A percentile compares a stretch with the other conserved stretches of the same genome.
These are phyloP conservation scores for Colletotrichum musae DNA, from an alignment of 2,329 filamentous ascomycete genomes.

Conservation along the genomic window DNA sequence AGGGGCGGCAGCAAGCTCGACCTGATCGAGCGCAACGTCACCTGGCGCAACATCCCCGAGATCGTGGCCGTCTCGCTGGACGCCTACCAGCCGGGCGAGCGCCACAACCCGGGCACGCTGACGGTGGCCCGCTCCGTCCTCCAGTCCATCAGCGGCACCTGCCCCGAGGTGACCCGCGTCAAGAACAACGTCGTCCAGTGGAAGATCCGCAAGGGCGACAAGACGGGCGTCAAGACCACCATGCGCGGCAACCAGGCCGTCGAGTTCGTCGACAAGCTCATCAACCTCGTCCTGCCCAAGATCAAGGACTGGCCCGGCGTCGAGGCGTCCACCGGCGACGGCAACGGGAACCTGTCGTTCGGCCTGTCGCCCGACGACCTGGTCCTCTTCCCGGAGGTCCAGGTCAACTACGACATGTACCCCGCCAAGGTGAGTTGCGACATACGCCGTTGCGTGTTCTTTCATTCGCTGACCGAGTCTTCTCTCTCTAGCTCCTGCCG, in stretches of 20 bases:
- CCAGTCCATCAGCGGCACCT: constrained; percentile 87
- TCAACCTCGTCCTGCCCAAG: constrained; percentile 91
- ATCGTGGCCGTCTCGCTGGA: constrained; percentile 87
- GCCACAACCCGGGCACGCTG: constrained; percentile 80
- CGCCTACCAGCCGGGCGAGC: constrained; percentile 78
- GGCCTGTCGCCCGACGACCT: constrained; percentile 84
- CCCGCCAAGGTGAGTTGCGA: constrained; percentile 57
- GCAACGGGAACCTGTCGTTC: constrained; percentile 87
- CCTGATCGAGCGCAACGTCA: constrained; percentile 80
- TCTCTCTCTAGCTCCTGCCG: constrained; percentile 75
- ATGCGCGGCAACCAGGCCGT: constrained; percentile 86
- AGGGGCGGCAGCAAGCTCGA: constrained; percentile 82
- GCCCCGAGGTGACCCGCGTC: constrained; percentile 78
- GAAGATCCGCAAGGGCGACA: constrained; percentile 79
- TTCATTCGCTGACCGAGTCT: constrained; percentile 52
- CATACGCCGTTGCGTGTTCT: constrained; percentile 65
- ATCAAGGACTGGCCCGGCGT: constrained; percentile 96
- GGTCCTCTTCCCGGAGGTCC: constrained; percentile 91
- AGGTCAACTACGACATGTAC: constrained; percentile 90
- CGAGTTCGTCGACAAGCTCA: constrained; percentile 90
- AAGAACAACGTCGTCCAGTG: constrained; percentile 82
- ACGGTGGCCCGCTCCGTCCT: constrained; percentile 88
- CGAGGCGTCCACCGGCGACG: constrained; percentile 79
- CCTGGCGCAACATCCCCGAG: constrained; percentile 88
- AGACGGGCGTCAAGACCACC: constrained; percentile 82